Evolutionary conservation across 495 filamentous ascomycete species (phyloP).

Genomic region (Penicillium psychrofluorescens): DNA sequence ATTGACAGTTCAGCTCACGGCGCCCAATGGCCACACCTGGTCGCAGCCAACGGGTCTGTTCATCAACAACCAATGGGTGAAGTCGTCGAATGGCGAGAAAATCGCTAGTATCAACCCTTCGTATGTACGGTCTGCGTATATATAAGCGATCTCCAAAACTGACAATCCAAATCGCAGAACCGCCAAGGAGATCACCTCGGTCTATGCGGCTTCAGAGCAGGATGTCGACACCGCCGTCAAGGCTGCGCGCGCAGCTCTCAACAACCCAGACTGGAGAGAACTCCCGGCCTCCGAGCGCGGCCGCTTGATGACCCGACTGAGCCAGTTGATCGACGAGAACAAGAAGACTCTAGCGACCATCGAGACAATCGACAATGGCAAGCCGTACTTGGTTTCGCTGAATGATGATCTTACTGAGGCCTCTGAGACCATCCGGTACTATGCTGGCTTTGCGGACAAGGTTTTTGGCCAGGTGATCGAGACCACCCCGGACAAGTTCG

Average conservation of each 20-base stretch:
- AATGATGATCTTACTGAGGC: slow-evolving; percentile 69
- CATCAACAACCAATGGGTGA: slow-evolving; percentile 91
- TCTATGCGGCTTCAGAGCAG: slow-evolving; percentile 69
- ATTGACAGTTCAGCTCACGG: slow-evolving; percentile 19
- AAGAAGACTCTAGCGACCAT: slow-evolving; percentile 72
- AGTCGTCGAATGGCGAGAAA: slow-evolving; percentile 61
- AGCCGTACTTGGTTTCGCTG: slow-evolving; percentile 66
- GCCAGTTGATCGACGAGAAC: slow-evolving; percentile 64
- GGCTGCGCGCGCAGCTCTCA: slow-evolving; percentile 76
- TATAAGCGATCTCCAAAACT: no score
- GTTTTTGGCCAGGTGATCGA: slow-evolving; percentile 83
- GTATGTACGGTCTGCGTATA: slow-evolving; percentile 39
- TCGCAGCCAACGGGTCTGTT: slow-evolving; percentile 74
- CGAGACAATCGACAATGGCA: slow-evolving; percentile 92
- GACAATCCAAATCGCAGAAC: slow-evolving; percentile 39
- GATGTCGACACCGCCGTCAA: slow-evolving; percentile 80
- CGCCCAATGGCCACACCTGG: slow-evolving; percentile 76
- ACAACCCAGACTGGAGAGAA: slow-evolving; percentile 68
- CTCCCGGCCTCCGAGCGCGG: slow-evolving; percentile 67
- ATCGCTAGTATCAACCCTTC: slow-evolving; percentile 78
- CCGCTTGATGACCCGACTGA: slow-evolving; percentile 64
- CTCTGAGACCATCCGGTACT: slow-evolving; percentile 67
- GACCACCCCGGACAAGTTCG: slow-evolving; percentile 70
- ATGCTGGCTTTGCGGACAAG: slow-evolving; percentile 86
- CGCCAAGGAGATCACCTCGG: slow-evolving; percentile 72